These are phyloP conservation scores for Paramyrothecium sp. DNA, from an alignment of 2,329 filamentous ascomycete species.

Conservation along the genomic window DNA sequence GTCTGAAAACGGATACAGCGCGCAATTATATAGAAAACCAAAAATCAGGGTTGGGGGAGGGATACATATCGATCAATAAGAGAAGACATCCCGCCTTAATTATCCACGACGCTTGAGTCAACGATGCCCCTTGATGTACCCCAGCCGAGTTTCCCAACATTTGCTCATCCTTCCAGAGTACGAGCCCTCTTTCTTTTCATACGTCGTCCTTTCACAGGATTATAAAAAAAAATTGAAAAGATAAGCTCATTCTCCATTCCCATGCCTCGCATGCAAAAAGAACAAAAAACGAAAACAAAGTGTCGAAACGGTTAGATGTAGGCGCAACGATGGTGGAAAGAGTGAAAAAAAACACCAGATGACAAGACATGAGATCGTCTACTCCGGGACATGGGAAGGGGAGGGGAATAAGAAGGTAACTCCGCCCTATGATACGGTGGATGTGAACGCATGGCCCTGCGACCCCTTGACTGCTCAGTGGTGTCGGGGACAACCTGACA, in stretches of 20 bases:
- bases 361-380: not conserved
- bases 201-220: slow-evolving; percentile 9
- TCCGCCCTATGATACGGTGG: not conserved
- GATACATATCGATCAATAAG: slow-evolving; percentile 2
- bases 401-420: not conserved
- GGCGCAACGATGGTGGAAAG: too few relatives aligned
- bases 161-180: slow-evolving; percentile 25
- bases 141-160: slow-evolving; percentile 11
- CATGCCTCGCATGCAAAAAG: slow-evolving; percentile 1
- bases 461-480: not conserved
- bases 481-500: too few relatives aligned
- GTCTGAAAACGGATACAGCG: not conserved
- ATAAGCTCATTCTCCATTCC: slow-evolving; percentile 7
- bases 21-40: not conserved
- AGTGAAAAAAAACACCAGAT: too few relatives aligned
- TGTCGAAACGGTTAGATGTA: too few relatives aligned
- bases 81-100: slow-evolving; percentile 12
- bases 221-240: not conserved
- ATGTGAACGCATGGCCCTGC: not conserved
- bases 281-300: slow-evolving; percentile 3
- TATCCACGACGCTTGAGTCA: slow-evolving; percentile 18
- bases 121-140: slow-evolving; percentile 3
- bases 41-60: slow-evolving; percentile 7
- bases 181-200: slow-evolving; percentile 15
- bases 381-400: not conserved